These are phyloP conservation scores for Lyophyllum shimeji DNA, from an alignment of 768 basidiomycete genomes.

Conservation along the genomic window DNA sequence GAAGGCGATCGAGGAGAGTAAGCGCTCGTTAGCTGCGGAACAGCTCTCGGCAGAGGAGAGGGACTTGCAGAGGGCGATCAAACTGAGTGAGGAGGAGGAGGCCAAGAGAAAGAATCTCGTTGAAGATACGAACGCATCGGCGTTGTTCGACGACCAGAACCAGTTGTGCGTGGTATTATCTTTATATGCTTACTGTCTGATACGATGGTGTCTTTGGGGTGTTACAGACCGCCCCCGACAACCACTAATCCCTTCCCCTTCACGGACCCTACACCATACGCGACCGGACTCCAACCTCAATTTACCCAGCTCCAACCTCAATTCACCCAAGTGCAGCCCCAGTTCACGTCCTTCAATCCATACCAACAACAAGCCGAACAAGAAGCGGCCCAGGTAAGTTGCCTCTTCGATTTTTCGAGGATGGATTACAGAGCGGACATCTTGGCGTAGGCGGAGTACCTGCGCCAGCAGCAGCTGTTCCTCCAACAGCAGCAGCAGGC, in stretches of 20 bases:
- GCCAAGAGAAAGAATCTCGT: slow-evolving; percentile 66
- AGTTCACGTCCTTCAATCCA: slow-evolving; percentile 92
- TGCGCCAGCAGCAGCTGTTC: slow-evolving; percentile 74
- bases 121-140: slow-evolving; percentile 68
- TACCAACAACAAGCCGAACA: slow-evolving; percentile 93
- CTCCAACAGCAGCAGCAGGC: slow-evolving; percentile 49
- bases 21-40: slow-evolving; percentile 69
- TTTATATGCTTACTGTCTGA: slow-evolving; percentile 8
- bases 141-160: slow-evolving; percentile 85
- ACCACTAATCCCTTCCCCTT: slow-evolving; percentile 62
- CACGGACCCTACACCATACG: slow-evolving; percentile 59
- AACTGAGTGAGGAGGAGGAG: slow-evolving; percentile 91
- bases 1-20: slow-evolving; percentile 89
- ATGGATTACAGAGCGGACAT: slow-evolving; percentile 24
- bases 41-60: slow-evolving; percentile 72
- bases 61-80: slow-evolving; percentile 82
- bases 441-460: slow-evolving; percentile 59
- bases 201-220: slow-evolving; percentile 21
- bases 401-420: slow-evolving; percentile 5
- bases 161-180: slow-evolving; percentile 59
- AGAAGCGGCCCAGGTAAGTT: slow-evolving; percentile 67
- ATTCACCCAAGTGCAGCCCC: slow-evolving; percentile 73
- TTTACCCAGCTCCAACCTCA: slow-evolving; percentile 68
- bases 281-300: slow-evolving; percentile 56
- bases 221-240: slow-evolving; percentile 27